Evolutionary conservation across 495 filamentous ascomycete species (phyloP), one percentile per base, ranked within the genome.

Genomic region (Oleoguttula mirabilis): DNA sequence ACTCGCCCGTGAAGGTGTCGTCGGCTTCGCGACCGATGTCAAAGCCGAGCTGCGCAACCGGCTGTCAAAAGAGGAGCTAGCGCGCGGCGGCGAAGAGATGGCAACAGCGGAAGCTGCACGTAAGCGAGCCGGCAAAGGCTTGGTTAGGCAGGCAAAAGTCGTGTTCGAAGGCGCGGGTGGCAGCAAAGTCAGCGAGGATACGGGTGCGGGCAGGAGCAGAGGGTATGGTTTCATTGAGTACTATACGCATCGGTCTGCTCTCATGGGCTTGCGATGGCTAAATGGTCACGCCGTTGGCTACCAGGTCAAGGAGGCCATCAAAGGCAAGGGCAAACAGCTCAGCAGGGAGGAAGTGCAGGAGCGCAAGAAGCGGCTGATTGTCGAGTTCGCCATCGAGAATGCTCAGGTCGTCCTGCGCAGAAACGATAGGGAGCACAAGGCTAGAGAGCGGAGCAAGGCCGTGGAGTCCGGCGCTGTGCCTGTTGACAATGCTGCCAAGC

Each of bases 161-260:
- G 79, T 95, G 19, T 94, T 88, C 55, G 90, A 99, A 65, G 79
- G 80, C 11, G 69, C 67, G 15, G 75, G 87, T 51, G 87, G 88
- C 15, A 72, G 72, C 45, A 95, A 94, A 66, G 73, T 93, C 7
- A 57, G 67, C 2, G 84, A 93, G 59, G 64, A 69, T 32, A 71
- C 60, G 43, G 80, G 82, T 3, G 84, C 75, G 16, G 86, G 90
- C 27, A 72, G 86, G 56, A 85, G 79, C 49, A 69, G 88, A 55
- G 92, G 90, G 17, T 99, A 99, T 59, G 90, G 92, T 10, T 99
- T 99, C 62, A 82, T 99, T 43, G 90, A 99, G 61, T 99, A 95
- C 65, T 82, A 76, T 45, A 88, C 82, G 22, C 90, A 99, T 52
- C 80, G 90, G 21, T 84, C 81, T 66, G 92, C 92, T 21, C 66